A percentile compares a stretch with the other conserved stretches of the same genome.
Conservation (phyloP, 1,284 basidiomycete species). For the Phellinidium pouzarii region DNA sequence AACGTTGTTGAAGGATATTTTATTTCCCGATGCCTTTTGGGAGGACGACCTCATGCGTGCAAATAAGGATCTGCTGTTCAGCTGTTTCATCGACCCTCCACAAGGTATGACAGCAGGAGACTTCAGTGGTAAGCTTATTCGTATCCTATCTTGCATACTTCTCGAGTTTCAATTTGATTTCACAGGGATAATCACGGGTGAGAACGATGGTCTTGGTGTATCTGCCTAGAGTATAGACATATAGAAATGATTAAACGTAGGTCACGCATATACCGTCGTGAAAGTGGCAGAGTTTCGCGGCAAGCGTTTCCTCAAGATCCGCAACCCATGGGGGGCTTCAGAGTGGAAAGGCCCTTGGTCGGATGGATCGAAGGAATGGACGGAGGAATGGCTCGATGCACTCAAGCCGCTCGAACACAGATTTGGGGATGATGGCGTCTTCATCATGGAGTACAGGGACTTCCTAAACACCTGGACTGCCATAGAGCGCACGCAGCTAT, state of each 20-base stretch:
- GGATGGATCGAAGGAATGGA: slow-evolving; percentile 49
- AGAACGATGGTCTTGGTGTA: background rate
- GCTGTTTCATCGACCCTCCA: slow-evolving; percentile 29
- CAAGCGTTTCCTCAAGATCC: slow-evolving; percentile 43
- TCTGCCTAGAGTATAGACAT: background rate
- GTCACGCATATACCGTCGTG: slow-evolving; percentile 47
- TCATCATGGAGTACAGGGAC: slow-evolving; percentile 51
- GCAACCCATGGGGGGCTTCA: slow-evolving; percentile 47
- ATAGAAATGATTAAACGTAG: background rate
- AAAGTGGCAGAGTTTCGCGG: slow-evolving; percentile 41
- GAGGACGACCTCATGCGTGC: slow-evolving; percentile 26
- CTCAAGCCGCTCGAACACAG: slow-evolving; percentile 33
- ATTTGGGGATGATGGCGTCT: slow-evolving; percentile 48
- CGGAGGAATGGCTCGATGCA: slow-evolving; percentile 37
- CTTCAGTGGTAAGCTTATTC: slow-evolving; percentile 11
- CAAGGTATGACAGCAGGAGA: slow-evolving; percentile 11
- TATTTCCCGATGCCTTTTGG: slow-evolving; percentile 26
- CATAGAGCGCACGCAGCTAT: slow-evolving; percentile 41
- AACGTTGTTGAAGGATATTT: slow-evolving; percentile 25
- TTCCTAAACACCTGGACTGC: slow-evolving; percentile 40
- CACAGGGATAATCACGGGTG: slow-evolving; percentile 22
- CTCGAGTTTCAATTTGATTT: slow-evolving; percentile 31
- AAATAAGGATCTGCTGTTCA: slow-evolving; percentile 41
- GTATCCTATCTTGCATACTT: background rate
- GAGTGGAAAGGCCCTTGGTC: slow-evolving; percentile 50